These are phyloP conservation scores for Pseudomonodictys pantanalensis DNA, from an alignment of 495 filamentous ascomycete genomes.

Conservation along the genomic window DNA sequence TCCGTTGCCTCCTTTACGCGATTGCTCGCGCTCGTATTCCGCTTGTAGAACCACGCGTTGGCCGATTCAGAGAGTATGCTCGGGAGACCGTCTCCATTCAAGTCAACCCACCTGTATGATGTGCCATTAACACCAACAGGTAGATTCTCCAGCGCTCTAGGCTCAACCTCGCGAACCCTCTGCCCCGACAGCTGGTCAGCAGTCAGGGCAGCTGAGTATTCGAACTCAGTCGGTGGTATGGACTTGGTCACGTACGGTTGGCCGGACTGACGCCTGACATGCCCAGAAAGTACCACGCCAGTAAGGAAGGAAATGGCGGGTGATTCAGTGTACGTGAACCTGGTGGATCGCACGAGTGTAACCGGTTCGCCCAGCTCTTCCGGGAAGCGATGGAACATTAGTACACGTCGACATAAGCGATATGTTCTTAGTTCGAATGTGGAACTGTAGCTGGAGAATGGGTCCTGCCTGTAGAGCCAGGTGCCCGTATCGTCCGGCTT, in stretches of 20 bases:
- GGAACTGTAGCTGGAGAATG: too few relatives aligned
- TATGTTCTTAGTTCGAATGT: too few relatives aligned
- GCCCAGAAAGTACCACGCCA: too few relatives aligned
- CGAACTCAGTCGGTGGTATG: neutral
- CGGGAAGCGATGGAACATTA: slow-evolving; percentile 43
- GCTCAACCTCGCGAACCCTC: neutral
- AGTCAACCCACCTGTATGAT: slow-evolving; percentile 35
- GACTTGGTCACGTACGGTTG: neutral
- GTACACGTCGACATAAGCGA: slow-evolving; percentile 39
- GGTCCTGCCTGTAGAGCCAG: too few relatives aligned
- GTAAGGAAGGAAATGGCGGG: too few relatives aligned
- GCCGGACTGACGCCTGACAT: too few relatives aligned
- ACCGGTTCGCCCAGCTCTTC: slow-evolving; percentile 15
- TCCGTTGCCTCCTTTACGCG: too few relatives aligned
- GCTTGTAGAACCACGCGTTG: neutral
- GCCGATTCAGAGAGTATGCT: slow-evolving; percentile 25
- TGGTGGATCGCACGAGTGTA: too few relatives aligned
- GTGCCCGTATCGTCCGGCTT: too few relatives aligned
- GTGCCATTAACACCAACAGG: neutral
- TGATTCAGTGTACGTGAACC: too few relatives aligned
- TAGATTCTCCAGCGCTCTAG: neutral
- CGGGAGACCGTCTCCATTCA: slow-evolving; percentile 38
- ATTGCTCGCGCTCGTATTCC: neutral
- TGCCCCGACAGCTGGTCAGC: too few relatives aligned
- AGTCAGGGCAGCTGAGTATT: too few relatives aligned